These are phyloP conservation scores for Nemania sp. DNA, from an alignment of 2,329 filamentous ascomycete species.

Conservation along the genomic window DNA sequence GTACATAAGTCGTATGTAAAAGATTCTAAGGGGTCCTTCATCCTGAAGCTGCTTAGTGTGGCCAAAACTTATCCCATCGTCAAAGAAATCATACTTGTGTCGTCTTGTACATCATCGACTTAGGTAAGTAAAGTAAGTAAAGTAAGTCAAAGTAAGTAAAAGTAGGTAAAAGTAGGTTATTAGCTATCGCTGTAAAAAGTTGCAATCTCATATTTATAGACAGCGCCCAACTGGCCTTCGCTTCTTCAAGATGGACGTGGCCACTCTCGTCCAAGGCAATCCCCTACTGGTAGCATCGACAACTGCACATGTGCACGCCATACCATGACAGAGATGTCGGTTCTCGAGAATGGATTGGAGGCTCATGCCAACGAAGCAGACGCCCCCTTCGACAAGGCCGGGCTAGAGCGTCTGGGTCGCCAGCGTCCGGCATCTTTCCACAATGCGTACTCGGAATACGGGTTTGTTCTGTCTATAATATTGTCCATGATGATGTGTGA, in stretches of 20 bases:
- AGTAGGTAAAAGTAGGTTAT: too few species aligned
- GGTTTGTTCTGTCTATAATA: conserved; percentile 63
- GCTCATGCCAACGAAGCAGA: conserved; percentile 13
- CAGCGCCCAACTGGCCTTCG: not conserved
- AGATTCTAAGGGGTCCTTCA: not conserved
- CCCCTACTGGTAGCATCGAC: not conserved
- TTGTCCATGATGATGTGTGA: conserved; percentile 67
- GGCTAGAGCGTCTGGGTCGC: conserved; percentile 61
- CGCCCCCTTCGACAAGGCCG: conserved; percentile 31
- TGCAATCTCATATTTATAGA: conserved; percentile 9
- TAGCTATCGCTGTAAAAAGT: too few species aligned
- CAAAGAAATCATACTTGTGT: not conserved
- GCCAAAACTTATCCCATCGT: conserved; percentile 9
- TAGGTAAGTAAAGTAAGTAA: too few species aligned
- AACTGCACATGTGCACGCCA: conserved; percentile 2
- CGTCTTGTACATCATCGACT: conserved; percentile 19
- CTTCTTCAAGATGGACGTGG: conserved; percentile 11
- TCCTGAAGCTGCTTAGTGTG: not conserved
- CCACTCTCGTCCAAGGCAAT: not conserved
- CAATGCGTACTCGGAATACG: conserved; percentile 56
- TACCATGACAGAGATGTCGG: conserved; percentile 17
- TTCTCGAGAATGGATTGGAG: conserved; percentile 20
- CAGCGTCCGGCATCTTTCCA: conserved; percentile 59
- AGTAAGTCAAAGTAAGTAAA: too few species aligned
- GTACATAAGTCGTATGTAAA: conserved; percentile 25